Conservation (phyloP, 495 filamentous ascomycete species). For the Diplogelasinospora grovesii region DNA sequence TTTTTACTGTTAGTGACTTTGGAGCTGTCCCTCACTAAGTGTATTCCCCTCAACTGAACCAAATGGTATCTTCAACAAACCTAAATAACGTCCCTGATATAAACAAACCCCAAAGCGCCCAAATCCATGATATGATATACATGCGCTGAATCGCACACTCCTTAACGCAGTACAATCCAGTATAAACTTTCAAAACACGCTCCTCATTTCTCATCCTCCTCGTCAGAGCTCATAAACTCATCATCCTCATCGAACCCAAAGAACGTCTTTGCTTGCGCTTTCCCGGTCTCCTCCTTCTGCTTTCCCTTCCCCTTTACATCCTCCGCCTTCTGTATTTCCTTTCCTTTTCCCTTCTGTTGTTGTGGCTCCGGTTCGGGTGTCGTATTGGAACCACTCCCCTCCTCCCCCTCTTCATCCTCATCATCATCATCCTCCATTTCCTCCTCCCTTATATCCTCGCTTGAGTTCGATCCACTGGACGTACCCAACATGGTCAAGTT, state of each 20-base stretch:
- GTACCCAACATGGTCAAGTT: constrained; percentile 36
- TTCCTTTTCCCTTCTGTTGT: constrained; percentile 1
- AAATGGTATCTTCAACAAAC: not conserved
- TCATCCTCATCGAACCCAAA: constrained; percentile 89
- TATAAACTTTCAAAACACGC: no score
- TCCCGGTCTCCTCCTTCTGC: constrained; percentile 42
- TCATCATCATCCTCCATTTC: constrained; percentile 30
- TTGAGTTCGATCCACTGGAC: constrained; percentile 31
- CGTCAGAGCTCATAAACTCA: constrained; percentile 78
- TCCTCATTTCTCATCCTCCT: constrained; percentile 49
- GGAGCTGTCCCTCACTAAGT: no score
- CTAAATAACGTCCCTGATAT: no score
- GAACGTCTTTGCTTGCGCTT: constrained; percentile 46
- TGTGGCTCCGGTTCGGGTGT: constrained; percentile 23
- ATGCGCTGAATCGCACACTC: not conserved
- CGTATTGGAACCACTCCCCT: constrained; percentile 30
- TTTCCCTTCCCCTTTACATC: constrained; percentile 18
- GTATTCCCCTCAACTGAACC: not conserved
- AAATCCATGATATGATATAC: not conserved
- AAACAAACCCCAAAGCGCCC: not conserved
- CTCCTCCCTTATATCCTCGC: constrained; percentile 27
- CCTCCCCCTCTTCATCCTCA: constrained; percentile 29
- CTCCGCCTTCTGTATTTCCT: constrained; percentile 31
- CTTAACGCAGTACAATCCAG: no score
- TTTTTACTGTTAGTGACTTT: no score